These are phyloP conservation scores for Dendrobium officinale DNA, from an alignment of 106 monocot genomes.

Conservation along the genomic window DNA sequence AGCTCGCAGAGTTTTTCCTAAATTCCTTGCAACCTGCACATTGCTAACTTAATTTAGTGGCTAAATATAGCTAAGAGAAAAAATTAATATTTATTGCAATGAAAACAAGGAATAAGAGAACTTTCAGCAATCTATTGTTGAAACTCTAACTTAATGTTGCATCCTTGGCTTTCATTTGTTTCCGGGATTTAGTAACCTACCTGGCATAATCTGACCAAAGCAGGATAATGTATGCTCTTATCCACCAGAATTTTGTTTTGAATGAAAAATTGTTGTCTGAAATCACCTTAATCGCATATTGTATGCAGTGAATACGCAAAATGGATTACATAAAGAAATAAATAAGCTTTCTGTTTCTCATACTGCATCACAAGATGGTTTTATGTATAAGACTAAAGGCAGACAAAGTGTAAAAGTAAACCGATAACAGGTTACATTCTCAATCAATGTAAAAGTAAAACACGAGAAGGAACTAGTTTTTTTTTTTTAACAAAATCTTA, in stretches of 20 bases:
- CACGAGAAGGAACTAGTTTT: too few relatives aligned
- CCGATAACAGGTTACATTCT: too few relatives aligned
- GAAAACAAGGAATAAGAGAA: not conserved
- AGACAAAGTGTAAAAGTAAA: not conserved
- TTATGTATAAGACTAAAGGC: not conserved
- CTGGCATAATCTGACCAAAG: not conserved
- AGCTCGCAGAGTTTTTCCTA: slow-evolving; percentile 88
- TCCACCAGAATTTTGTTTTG: not conserved
- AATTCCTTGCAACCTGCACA: slow-evolving; percentile 78
- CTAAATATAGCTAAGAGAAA: not conserved
- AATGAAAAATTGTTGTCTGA: not conserved
- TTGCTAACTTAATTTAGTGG: not conserved
- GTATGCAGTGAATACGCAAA: not conserved
- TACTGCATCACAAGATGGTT: not conserved
- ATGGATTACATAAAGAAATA: not conserved
- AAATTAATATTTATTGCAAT: not conserved
- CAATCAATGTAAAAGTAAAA: too few relatives aligned
- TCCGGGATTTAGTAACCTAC: not conserved
- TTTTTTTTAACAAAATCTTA: too few relatives aligned
- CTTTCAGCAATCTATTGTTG: not conserved
- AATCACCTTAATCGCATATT: not conserved
- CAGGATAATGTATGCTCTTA: not conserved
- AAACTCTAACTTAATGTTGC: not conserved
- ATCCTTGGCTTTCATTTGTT: not conserved
- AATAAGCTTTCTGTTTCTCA: not conserved